Evolutionary conservation across 768 basidiomycete species (phyloP).

Genomic region (Russula lepida): DNA sequence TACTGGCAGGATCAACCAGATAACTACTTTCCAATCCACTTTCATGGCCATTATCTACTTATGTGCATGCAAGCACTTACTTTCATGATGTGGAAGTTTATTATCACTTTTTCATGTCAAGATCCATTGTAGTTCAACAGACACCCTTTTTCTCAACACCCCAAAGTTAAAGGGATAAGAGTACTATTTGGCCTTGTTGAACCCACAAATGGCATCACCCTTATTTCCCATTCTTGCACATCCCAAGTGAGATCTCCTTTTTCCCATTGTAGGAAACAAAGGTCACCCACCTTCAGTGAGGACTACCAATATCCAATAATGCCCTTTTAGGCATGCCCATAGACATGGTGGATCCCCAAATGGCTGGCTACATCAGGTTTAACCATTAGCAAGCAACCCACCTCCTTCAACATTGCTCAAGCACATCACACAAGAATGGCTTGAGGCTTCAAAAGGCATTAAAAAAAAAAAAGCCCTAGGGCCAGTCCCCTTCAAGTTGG

Average conservation of each 20-base stretch:
- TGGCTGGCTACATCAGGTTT: slow-evolving; percentile 29
- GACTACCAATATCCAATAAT: background rate
- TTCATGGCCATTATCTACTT: slow-evolving; percentile 25
- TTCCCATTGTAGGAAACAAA: slow-evolving; percentile 22
- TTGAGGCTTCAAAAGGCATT: slow-evolving; percentile 14
- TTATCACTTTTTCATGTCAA: background rate
- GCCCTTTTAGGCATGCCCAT: background rate
- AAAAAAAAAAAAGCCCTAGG: background rate
- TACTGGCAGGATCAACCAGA: slow-evolving; percentile 82
- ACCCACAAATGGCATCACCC: slow-evolving; percentile 30
- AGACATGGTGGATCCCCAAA: slow-evolving; percentile 27
- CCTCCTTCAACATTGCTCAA: slow-evolving; percentile 25
- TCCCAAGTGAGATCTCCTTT: slow-evolving; percentile 31
- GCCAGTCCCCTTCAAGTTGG: slow-evolving; percentile 21
- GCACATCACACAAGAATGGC: slow-evolving; percentile 20
- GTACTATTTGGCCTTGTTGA: slow-evolving; percentile 12
- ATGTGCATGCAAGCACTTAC: slow-evolving; percentile 20
- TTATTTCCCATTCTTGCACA: slow-evolving; percentile 42
- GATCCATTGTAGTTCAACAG: background rate
- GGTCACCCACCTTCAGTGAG: slow-evolving; percentile 27
- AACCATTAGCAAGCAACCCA: slow-evolving; percentile 34
- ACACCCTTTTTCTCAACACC: background rate
- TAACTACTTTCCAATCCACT: slow-evolving; percentile 55
- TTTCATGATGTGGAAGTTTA: slow-evolving; percentile 15
- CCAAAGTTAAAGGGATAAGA: background rate